A percentile compares a stretch with the other conserved stretches of the same genome.
Evolutionary conservation across 495 filamentous ascomycete genomes (phyloP).

Genomic region (Trichoderma asperelloides): DNA sequence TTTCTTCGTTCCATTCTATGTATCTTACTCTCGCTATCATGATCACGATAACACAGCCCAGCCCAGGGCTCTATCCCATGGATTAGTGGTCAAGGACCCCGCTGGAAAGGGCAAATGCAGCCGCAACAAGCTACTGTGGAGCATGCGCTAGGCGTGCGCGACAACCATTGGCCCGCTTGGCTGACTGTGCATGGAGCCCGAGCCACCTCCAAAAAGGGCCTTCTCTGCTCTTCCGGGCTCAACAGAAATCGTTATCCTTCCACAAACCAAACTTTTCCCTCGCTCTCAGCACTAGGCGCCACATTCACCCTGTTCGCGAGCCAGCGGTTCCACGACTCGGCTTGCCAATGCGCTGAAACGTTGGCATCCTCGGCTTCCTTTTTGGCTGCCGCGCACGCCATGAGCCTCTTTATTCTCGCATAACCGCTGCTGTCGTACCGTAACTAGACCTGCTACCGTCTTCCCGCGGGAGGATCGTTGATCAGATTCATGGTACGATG

Average conservation of each 20-base stretch:
- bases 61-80: background rate
- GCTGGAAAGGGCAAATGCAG: background rate
- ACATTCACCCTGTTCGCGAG: background rate
- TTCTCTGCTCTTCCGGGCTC: background rate
- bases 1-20: background rate
- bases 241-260: background rate
- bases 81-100: background rate
- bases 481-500: conserved; percentile 5
- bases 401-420: conserved; percentile 3
- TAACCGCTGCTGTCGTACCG: background rate
- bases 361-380: conserved; percentile 3
- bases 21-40: background rate
- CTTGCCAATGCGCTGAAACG: conserved; percentile 6
- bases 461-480: background rate
- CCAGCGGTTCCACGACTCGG: background rate
- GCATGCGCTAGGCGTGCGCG: background rate
- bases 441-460: background rate
- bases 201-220: conserved; percentile 1
- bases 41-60: background rate
- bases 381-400: conserved; percentile 7
- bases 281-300: background rate
- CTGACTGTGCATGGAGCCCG: background rate
- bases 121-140: conserved; percentile 2
- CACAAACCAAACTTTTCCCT: conserved; percentile 1
- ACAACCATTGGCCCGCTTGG: background rate